These are phyloP conservation scores for Volvariella volvacea DNA, from an alignment of 1,284 basidiomycete species.

Conservation along the genomic window DNA sequence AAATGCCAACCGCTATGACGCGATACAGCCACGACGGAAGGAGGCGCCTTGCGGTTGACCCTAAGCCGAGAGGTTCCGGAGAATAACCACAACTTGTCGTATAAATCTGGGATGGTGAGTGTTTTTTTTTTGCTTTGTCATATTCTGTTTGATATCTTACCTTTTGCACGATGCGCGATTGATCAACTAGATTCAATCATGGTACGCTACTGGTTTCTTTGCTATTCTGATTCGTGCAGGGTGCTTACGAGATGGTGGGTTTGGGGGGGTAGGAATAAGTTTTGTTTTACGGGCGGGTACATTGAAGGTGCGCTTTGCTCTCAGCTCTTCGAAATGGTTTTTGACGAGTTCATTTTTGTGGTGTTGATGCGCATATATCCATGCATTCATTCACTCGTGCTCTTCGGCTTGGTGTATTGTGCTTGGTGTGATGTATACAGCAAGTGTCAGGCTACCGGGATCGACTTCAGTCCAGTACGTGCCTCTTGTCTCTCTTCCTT, in stretches of 20 bases:
- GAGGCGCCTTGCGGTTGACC: constrained; percentile 25
- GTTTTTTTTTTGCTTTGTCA: neutral
- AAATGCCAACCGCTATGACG: too few species aligned
- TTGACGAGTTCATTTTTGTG: too few species aligned
- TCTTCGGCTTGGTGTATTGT: neutral
- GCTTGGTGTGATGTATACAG: constrained; percentile 21
- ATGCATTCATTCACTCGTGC: neutral
- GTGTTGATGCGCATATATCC: too few species aligned
- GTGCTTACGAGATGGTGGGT: too few species aligned
- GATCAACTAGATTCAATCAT: constrained; percentile 34
- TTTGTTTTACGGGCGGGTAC: constrained; percentile 79
- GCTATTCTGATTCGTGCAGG: too few species aligned
- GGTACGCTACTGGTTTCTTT: constrained; percentile 16
- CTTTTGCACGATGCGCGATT: too few species aligned
- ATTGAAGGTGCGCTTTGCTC: constrained; percentile 47
- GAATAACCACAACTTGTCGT: constrained; percentile 30
- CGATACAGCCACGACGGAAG: constrained; percentile 24
- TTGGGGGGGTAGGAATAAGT: constrained; percentile 48
- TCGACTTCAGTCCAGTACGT: constrained; percentile 40
- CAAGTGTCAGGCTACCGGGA: constrained; percentile 54
- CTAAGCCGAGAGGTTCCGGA: constrained; percentile 18
- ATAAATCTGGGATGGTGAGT: constrained; percentile 32
- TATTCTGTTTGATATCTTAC: neutral
- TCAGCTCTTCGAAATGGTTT: too few species aligned
- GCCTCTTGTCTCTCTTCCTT: neutral